Evolutionary conservation across 371 early-diverging fungal genomes (phyloP), one percentile per base, ranked within the genome.

Genomic region (Conidiobolus incongruus): DNA sequence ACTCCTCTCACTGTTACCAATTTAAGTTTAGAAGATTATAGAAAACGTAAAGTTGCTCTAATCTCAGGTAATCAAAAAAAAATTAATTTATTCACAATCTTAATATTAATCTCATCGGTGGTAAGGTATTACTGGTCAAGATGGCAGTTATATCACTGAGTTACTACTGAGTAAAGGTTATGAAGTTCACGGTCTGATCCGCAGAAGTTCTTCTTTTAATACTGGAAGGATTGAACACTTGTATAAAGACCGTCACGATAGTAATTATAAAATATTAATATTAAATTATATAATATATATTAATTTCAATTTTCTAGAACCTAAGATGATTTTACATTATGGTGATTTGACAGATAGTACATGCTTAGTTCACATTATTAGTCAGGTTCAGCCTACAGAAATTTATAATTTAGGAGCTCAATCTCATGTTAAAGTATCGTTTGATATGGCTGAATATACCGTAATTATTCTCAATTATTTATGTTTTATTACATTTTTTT

Each of bases 371-470:
- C 71, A 75, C 54, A 77, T 86, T 47, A 65, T 82, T 35, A 61
- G 72, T 23, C 65, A 77, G 47, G 70, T 83, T 29, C 73, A 75
- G 39, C 81, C 84, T 20, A 77, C 74, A 26, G 84, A 80, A 54
- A 61, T 80, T 33, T 80, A 83, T 58, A 81, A 80, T 59, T 65
- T 80, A 56, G 77, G 69, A 38, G 77, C 76, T 28, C 75, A 75
- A 51, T 77, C 77, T 28, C 52, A 58, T 48, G 85, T 84, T 58
- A 81, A 81, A 59, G 83, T 85, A 19, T 82, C 83, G 6, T 85
- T 85, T 54, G 81, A 82, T 46, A 78, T 82, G 81, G 73, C 86
- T 28, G 81, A 82, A 56, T 85, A 85, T 61, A 84, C 81, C 31
- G n/a, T n/a, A n/a, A n/a, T n/a, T n/a, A n/a, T n/a, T n/a, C n/a